phyloP scores from a whole-genome alignment of 2,329 filamentous ascomycete species.

The Talaromyces sp. region DNA sequence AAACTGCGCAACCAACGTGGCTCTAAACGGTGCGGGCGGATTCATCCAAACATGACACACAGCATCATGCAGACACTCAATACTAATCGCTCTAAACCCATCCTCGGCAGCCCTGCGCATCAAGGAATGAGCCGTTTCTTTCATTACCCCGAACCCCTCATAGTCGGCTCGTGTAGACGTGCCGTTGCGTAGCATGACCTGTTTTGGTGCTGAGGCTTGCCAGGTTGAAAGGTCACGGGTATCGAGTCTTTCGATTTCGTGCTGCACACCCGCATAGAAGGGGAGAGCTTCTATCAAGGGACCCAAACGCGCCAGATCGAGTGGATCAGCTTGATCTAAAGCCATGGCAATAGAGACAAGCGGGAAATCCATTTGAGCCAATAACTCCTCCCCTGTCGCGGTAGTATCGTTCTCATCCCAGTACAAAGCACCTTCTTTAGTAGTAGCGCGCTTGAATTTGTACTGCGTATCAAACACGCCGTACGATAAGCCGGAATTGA shows the following conservation, averaged over 20 bases:
- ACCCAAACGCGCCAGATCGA: conserved; percentile 17
- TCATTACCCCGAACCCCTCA: conserved; percentile 31
- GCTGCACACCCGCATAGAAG: background rate
- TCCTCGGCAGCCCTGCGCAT: conserved; percentile 31
- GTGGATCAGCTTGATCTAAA: conserved; percentile 27
- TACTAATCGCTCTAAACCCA: conserved; percentile 33
- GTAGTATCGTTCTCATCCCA: background rate
- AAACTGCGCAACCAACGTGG: background rate
- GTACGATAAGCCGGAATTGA: conserved; percentile 31
- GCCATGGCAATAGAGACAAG: conserved; percentile 32
- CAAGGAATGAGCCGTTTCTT: conserved; percentile 29
- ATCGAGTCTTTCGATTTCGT: background rate
- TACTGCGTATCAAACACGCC: conserved; percentile 39
- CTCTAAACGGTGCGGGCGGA: conserved; percentile 14
- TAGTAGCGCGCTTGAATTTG: conserved; percentile 28
- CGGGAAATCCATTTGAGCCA: conserved; percentile 34
- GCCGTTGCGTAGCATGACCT: conserved; percentile 34
- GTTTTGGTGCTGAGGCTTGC: conserved; percentile 23
- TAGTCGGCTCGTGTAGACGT: conserved; percentile 35
- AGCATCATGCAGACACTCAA: conserved; percentile 26
- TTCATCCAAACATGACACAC: conserved; percentile 17
- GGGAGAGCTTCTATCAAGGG: background rate
- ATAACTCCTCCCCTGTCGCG: background rate
- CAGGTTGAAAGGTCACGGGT: conserved; percentile 21
- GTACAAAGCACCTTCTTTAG: conserved; percentile 2